Conservation (phyloP, 2,329 filamentous ascomycete species). For the Fusarium oxysporum region DNA sequence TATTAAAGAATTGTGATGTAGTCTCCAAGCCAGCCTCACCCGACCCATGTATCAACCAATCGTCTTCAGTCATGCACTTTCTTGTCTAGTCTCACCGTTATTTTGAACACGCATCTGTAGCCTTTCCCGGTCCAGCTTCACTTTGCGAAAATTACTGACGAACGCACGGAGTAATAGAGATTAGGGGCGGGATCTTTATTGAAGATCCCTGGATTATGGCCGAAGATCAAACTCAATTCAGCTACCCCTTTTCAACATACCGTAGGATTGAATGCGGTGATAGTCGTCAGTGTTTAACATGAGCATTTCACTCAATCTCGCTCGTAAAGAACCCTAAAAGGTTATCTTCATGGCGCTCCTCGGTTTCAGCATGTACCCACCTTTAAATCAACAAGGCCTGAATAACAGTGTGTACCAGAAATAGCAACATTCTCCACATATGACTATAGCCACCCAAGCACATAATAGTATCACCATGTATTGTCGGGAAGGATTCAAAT, state of each 20-base stretch:
- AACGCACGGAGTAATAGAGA: background rate
- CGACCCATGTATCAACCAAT: background rate
- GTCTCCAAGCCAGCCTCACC: background rate
- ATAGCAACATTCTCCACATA: slow-evolving; percentile 28
- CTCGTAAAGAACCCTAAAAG: slow-evolving; percentile 13
- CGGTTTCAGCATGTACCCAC: background rate
- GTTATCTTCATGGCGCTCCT: slow-evolving; percentile 21
- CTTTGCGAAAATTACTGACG: background rate
- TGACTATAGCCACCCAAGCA: background rate
- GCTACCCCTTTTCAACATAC: slow-evolving; percentile 15
- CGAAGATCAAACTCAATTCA: background rate
- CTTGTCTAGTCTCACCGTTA: background rate
- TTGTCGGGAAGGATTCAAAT: slow-evolving; percentile 1
- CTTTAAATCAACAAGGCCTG: slow-evolving; percentile 1
- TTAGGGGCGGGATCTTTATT: slow-evolving; percentile 1
- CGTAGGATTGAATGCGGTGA: background rate
- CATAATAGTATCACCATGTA: slow-evolving; percentile 1
- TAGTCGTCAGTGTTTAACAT: background rate
- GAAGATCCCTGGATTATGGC: background rate
- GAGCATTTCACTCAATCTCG: slow-evolving; percentile 27
- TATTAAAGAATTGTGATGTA: background rate
- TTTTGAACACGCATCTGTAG: background rate
- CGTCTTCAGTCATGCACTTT: background rate
- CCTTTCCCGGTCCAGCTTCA: background rate
- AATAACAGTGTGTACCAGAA: slow-evolving; percentile 4